A percentile compares a stretch with the other conserved stretches of the same genome.
Conservation (phyloP, 2,329 filamentous ascomycete species). For the Fusarium cyanostomum region DNA sequence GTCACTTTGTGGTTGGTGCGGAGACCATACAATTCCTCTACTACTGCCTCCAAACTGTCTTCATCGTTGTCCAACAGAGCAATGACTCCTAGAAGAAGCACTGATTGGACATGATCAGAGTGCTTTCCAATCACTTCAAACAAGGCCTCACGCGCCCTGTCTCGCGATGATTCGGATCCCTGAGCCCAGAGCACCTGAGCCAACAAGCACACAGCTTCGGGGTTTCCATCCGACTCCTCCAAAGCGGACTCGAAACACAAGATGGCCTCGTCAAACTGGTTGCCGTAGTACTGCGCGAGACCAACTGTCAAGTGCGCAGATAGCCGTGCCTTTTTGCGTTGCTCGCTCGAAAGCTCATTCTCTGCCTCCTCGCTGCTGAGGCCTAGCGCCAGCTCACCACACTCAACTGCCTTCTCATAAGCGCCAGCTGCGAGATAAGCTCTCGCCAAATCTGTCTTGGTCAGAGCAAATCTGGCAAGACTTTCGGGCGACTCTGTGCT, state of each 20-base stretch:
- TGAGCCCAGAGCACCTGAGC: conserved; percentile 95
- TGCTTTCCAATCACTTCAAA: conserved; percentile 81
- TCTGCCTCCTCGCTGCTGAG: conserved; percentile 78
- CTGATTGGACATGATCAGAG: conserved; percentile 79
- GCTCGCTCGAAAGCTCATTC: conserved; percentile 70
- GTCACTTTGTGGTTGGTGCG: conserved; percentile 73
- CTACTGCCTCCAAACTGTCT: conserved; percentile 82
- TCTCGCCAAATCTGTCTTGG: conserved; percentile 88
- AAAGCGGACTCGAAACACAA: conserved; percentile 83
- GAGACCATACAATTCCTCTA: conserved; percentile 77
- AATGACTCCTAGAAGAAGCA: conserved; percentile 84
- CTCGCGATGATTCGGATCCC: conserved; percentile 76
- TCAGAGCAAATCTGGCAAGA: conserved; percentile 80
- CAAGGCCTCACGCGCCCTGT: conserved; percentile 79
- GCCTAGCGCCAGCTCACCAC: conserved; percentile 81
- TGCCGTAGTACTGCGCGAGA: conserved; percentile 78
- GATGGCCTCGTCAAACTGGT: conserved; percentile 74
- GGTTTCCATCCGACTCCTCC: conserved; percentile 76
- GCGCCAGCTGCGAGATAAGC: conserved; percentile 75
- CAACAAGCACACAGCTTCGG: conserved; percentile 86
- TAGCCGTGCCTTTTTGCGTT: conserved; percentile 76
- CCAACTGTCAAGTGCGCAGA: conserved; percentile 89
- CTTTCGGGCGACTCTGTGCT: conserved; percentile 78
- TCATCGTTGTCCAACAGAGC: conserved; percentile 82
- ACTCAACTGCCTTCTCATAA: conserved; percentile 77